Percentiles rank a stretch among this genome's conserved stretches.
phyloP scores from a whole-genome alignment of 2,329 filamentous ascomycete genomes.

The Pestalotiopsis sp. region DNA sequence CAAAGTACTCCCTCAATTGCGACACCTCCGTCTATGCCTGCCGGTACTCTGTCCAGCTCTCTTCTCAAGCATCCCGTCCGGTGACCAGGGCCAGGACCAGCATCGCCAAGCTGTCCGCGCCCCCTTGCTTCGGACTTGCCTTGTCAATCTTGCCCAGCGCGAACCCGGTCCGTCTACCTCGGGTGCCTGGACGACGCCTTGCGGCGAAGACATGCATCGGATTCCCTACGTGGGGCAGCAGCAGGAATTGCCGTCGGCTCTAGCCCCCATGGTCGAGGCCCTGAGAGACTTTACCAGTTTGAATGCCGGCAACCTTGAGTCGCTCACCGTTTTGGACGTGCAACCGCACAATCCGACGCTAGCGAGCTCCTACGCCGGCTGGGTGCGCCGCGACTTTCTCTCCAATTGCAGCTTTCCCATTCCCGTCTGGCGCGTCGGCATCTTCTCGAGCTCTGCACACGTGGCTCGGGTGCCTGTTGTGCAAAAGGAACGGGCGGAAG shows the following conservation, averaged over 20 bases:
- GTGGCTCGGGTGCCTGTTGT: constrained; percentile 16
- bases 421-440: constrained; percentile 10
- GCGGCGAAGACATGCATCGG: constrained; percentile 1
- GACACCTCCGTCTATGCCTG: not conserved
- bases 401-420: constrained; percentile 18
- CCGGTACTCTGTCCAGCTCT: not conserved
- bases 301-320: not conserved
- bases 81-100: constrained; percentile 2
- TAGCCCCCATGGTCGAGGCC: constrained; percentile 10
- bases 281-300: not conserved
- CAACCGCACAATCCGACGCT: not conserved
- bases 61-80: not conserved
- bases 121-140: constrained; percentile 18
- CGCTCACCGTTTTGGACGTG: constrained; percentile 9
- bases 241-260: constrained; percentile 12
- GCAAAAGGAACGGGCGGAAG: not conserved
- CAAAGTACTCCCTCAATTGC: not conserved
- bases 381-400: constrained; percentile 21
- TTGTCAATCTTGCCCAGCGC: constrained; percentile 18
- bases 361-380: constrained; percentile 14
- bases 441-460: not conserved
- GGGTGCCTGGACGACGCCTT: constrained; percentile 10
- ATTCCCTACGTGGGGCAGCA: constrained; percentile 8
- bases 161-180: constrained; percentile 5
- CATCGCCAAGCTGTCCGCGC: constrained; percentile 6